These are phyloP conservation scores for Musa balbisiana DNA, from an alignment of 202 grass and related monocot genomes.

Conservation along the genomic window DNA sequence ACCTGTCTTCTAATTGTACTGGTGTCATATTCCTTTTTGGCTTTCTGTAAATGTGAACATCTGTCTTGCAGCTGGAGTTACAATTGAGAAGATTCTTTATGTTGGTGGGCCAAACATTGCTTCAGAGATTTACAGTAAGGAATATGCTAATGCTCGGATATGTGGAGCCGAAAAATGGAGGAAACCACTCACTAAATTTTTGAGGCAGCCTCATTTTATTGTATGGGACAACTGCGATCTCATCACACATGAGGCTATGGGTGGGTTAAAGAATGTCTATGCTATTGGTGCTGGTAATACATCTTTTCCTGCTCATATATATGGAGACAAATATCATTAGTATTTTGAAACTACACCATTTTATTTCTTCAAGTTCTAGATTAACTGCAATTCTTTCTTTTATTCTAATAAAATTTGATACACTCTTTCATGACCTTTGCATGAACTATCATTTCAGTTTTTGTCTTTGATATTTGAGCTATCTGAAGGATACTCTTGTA, in stretches of 20 bases:
- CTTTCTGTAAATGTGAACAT: constrained; percentile 14
- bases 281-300: constrained; percentile 84
- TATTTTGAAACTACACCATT: not conserved
- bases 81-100: constrained; percentile 91
- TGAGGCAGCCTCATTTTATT: constrained; percentile 97
- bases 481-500: too few relatives aligned
- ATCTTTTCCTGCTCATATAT: constrained; percentile 6
- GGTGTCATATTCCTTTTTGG: not conserved
- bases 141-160: constrained; percentile 89
- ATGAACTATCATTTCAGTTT: too few relatives aligned
- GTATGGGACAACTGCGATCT: constrained; percentile 98
- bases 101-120: constrained; percentile 95
- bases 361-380: not conserved
- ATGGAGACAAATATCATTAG: not conserved
- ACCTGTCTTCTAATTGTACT: constrained; percentile 16
- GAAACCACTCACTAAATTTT: constrained; percentile 87
- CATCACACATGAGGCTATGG: constrained; percentile 94
- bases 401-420: too few relatives aligned
- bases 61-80: constrained; percentile 62
- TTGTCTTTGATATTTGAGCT: too few relatives aligned
- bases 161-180: constrained; percentile 88
- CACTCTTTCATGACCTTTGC: too few relatives aligned
- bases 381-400: not conserved
- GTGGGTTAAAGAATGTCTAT: constrained; percentile 94
- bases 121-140: constrained; percentile 99